Evolutionary conservation across 2,329 filamentous ascomycete species (phyloP).

Genomic region (Ophiostoma ulmi): DNA sequence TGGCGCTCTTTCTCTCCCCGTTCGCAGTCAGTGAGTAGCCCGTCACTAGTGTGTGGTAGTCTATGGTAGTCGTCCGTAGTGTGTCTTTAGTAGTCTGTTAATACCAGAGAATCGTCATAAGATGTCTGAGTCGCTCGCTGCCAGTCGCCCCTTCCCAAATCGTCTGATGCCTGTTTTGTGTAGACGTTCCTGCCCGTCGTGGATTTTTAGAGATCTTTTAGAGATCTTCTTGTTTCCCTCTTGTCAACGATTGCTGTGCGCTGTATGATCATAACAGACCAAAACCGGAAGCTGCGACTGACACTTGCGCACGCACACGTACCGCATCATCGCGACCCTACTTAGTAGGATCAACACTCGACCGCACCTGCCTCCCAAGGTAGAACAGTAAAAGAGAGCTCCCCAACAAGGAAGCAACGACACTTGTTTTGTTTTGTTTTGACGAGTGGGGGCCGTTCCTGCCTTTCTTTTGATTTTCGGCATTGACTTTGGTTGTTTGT

Average conservation of each 20-base stretch:
- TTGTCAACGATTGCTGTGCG: background rate
- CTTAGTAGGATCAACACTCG: background rate
- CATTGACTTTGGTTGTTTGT: background rate
- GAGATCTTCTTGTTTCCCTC: background rate
- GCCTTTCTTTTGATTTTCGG: background rate
- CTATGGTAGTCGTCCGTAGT: no score
- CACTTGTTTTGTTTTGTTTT: slow-evolving; percentile 19
- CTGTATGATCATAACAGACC: background rate
- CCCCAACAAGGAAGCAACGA: slow-evolving; percentile 15
- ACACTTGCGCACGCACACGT: background rate
- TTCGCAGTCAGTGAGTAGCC: slow-evolving; percentile 10
- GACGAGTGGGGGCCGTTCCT: slow-evolving; percentile 18
- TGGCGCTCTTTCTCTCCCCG: slow-evolving; percentile 6
- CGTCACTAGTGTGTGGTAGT: background rate
- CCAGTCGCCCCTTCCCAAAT: background rate
- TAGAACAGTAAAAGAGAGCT: background rate
- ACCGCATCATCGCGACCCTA: background rate
- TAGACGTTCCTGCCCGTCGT: background rate
- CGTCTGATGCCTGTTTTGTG: background rate
- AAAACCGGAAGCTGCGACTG: background rate
- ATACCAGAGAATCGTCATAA: slow-evolving; percentile 1
- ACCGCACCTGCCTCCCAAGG: background rate
- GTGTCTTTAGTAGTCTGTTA: background rate
- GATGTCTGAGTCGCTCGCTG: background rate
- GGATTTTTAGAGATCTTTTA: background rate